A percentile compares a stretch with the other conserved stretches of the same genome.
phyloP scores from a whole-genome alignment of 371 early-diverging fungal species.

The Mucor saturninus region DNA sequence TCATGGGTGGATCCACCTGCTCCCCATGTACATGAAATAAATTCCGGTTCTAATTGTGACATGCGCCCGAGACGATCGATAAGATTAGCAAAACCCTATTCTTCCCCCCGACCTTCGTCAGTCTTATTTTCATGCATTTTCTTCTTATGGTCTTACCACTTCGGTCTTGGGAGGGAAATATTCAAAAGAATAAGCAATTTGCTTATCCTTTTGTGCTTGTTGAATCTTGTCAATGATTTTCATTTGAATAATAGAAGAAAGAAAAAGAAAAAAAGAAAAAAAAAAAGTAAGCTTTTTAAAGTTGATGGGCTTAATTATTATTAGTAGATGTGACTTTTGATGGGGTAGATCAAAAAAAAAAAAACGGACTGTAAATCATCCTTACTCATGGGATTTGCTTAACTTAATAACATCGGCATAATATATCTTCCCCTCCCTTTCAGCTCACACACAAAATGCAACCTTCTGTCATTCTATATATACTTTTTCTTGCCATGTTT shows the following conservation, averaged over 20 bases:
- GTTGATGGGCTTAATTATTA: not conserved
- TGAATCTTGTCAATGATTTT: conserved; percentile 64
- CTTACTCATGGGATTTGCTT: not conserved
- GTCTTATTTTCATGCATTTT: not conserved
- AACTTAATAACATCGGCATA: too few species aligned
- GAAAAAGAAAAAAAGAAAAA: conserved; percentile 1
- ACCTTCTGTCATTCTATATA: too few species aligned
- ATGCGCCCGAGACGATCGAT: conserved; percentile 92
- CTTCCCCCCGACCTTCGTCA: not conserved
- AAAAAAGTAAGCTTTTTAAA: not conserved
- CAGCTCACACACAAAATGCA: too few species aligned
- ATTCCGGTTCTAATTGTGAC: conserved; percentile 83
- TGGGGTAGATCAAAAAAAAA: not conserved
- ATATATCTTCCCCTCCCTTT: not conserved
- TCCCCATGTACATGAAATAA: conserved; percentile 96
- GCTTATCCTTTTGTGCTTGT: conserved; percentile 37
- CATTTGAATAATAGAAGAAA: conserved; percentile 44
- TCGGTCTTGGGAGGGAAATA: conserved; percentile 98
- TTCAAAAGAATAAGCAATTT: conserved; percentile 86
- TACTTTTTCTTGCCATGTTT: too few species aligned
- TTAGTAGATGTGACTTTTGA: conserved; percentile 27
- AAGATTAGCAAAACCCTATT: conserved; percentile 85
- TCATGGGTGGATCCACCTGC: conserved; percentile 93
- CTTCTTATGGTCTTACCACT: conserved; percentile 53
- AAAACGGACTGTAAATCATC: not conserved